Evolutionary conservation across 345 rosid genomes (phyloP).

Genomic region (Euphorbia peplus): DNA sequence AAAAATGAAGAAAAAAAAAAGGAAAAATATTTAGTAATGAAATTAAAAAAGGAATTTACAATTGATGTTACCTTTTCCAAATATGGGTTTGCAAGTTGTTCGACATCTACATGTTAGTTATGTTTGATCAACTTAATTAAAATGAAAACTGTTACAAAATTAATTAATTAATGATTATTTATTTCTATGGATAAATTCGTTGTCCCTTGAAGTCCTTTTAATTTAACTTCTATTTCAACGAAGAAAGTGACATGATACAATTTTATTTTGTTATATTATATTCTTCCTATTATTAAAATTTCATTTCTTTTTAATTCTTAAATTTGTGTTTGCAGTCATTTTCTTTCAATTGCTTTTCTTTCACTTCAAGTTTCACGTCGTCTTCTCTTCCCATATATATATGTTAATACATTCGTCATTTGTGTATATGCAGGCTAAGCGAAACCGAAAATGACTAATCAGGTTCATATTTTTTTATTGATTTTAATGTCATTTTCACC

Average conservation of each 20-base stretch:
- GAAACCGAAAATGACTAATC: slow-evolving; percentile 11
- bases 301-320: slow-evolving; percentile 7
- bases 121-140: not conserved
- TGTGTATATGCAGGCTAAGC: not conserved
- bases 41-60: no score
- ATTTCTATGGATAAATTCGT: no score
- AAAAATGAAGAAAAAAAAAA: no score
- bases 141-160: not conserved
- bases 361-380: not conserved
- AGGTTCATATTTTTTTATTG: slow-evolving; percentile 21
- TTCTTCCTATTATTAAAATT: not conserved
- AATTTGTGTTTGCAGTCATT: no score
- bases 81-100: not conserved
- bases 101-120: no score
- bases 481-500: slow-evolving; percentile 32
- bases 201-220: not conserved
- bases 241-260: no score
- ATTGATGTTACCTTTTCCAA: not conserved
- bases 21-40: no score
- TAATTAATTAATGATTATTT: no score
- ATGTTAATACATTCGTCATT: not conserved
- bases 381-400: not conserved
- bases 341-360: not conserved
- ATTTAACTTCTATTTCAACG: no score
- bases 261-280: not conserved